Evolutionary conservation across 495 filamentous ascomycete genomes (phyloP).

Genomic region (Annulohypoxylon maeteangense): DNA sequence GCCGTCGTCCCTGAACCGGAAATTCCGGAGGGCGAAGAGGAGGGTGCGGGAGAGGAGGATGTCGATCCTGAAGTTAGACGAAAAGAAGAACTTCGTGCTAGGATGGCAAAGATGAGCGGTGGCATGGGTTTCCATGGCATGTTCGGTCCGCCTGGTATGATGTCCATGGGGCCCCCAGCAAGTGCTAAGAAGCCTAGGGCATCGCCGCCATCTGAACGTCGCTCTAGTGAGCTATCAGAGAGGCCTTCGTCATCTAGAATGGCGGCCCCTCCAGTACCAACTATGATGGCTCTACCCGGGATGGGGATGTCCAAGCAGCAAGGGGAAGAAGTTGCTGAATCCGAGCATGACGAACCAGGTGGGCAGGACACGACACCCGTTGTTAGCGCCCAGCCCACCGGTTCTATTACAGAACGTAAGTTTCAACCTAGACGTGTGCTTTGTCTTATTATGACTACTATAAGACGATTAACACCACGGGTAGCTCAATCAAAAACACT

Average conservation of each 20-base stretch:
- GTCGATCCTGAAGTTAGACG: slow-evolving; percentile 88
- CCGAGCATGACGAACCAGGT: slow-evolving; percentile 50
- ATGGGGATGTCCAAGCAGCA: slow-evolving; percentile 61
- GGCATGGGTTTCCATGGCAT: slow-evolving; percentile 98
- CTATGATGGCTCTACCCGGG: slow-evolving; percentile 78
- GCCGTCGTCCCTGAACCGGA: slow-evolving; percentile 47
- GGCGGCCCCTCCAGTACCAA: slow-evolving; percentile 73
- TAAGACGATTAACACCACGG: slow-evolving; percentile 51
- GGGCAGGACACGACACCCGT: slow-evolving; percentile 45
- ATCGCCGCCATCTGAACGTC: slow-evolving; percentile 55
- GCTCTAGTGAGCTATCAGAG: slow-evolving; percentile 60
- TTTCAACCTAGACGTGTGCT: slow-evolving; percentile 31
- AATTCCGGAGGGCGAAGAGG: slow-evolving; percentile 67
- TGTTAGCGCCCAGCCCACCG: slow-evolving; percentile 50
- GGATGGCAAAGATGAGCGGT: slow-evolving; percentile 98
- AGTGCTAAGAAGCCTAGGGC: slow-evolving; percentile 73
- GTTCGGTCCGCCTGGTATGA: slow-evolving; percentile 82
- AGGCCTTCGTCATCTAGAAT: slow-evolving; percentile 56
- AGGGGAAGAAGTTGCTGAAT: slow-evolving; percentile 56
- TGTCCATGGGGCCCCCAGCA: slow-evolving; percentile 67
- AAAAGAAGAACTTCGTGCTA: slow-evolving; percentile 86
- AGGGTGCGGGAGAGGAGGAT: slow-evolving; percentile 75
- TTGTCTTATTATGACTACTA: slow-evolving; percentile 46
- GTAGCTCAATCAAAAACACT: slow-evolving; percentile 49
- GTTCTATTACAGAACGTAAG: slow-evolving; percentile 61